phyloP scores from a whole-genome alignment of 2,329 filamentous ascomycete genomes.

The Fusarium redolens region DNA sequence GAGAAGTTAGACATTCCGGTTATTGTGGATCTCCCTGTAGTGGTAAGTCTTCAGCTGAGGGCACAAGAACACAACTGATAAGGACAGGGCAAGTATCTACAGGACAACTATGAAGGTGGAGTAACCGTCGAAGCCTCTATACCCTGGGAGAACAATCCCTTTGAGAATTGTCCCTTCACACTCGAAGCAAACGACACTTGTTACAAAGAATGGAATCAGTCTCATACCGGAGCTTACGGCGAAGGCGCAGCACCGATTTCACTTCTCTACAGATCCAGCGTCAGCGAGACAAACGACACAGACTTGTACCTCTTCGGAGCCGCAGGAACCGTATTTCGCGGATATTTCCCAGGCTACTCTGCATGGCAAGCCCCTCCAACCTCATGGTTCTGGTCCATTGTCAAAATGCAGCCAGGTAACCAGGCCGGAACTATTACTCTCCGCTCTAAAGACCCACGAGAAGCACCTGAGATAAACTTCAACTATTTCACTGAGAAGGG shows the following conservation, averaged over 20 bases:
- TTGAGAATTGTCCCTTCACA: constrained; percentile 17
- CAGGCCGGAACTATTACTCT: constrained; percentile 70
- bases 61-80: not conserved
- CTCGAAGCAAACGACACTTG: constrained; percentile 48
- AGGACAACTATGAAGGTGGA: constrained; percentile 45
- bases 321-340: constrained; percentile 43
- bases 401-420: constrained; percentile 74
- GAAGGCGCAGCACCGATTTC: constrained; percentile 41
- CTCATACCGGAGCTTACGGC: constrained; percentile 37
- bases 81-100: constrained; percentile 34
- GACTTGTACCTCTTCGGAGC: constrained; percentile 48
- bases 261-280: constrained; percentile 45
- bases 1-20: constrained; percentile 53
- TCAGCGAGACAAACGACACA: constrained; percentile 39
- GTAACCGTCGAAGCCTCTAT: constrained; percentile 36
- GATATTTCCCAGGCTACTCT: constrained; percentile 46
- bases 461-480: constrained; percentile 71
- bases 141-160: constrained; percentile 29
- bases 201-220: constrained; percentile 46
- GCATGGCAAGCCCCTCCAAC: constrained; percentile 48
- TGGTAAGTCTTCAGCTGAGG: constrained; percentile 12
- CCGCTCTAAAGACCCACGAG: constrained; percentile 69
- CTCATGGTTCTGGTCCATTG: constrained; percentile 30
- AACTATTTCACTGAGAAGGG: constrained; percentile 62
- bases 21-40: constrained; percentile 61